A percentile compares a stretch with the other conserved stretches of the same genome.
These are phyloP conservation scores for Mitragyna speciosa DNA, from an alignment of 257 asterid genomes.

Conservation along the genomic window DNA sequence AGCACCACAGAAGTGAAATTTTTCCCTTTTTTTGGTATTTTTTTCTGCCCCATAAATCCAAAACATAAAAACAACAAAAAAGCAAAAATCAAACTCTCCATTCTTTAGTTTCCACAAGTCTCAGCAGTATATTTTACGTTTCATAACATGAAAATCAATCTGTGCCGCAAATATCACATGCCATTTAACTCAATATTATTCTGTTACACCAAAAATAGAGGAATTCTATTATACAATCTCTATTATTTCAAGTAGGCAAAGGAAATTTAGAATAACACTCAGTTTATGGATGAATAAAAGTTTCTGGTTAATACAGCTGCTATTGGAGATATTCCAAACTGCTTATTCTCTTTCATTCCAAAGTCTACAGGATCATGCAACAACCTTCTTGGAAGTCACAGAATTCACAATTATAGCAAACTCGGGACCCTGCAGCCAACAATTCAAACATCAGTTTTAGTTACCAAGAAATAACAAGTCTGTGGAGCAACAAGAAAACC, in stretches of 20 bases:
- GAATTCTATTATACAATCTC: background rate
- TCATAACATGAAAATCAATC: background rate
- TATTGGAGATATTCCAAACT: slow-evolving; percentile 8
- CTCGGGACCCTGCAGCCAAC: slow-evolving; percentile 72
- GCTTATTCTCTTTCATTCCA: slow-evolving; percentile 19
- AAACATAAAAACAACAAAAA: background rate
- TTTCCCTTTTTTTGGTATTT: background rate
- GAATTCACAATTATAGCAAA: slow-evolving; percentile 89
- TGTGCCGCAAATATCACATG: background rate
- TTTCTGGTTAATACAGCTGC: background rate
- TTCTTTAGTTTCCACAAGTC: background rate
- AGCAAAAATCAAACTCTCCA: background rate
- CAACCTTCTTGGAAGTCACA: slow-evolving; percentile 87
- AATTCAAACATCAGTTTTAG: slow-evolving; percentile 14
- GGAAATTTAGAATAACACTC: background rate
- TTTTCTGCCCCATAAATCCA: background rate
- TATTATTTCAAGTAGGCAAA: background rate
- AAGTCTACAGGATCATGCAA: slow-evolving; percentile 50
- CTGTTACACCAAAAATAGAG: background rate
- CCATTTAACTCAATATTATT: slow-evolving; percentile 11
- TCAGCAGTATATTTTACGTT: background rate
- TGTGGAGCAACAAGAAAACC: background rate
- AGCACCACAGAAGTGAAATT: too few species aligned
- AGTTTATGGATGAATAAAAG: slow-evolving; percentile 1
- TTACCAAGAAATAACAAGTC: background rate